Percentiles rank a stretch among this genome's conserved stretches.
These are phyloP conservation scores for Dentipellis fragilis DNA, from an alignment of 768 basidiomycete species.

Conservation along the genomic window DNA sequence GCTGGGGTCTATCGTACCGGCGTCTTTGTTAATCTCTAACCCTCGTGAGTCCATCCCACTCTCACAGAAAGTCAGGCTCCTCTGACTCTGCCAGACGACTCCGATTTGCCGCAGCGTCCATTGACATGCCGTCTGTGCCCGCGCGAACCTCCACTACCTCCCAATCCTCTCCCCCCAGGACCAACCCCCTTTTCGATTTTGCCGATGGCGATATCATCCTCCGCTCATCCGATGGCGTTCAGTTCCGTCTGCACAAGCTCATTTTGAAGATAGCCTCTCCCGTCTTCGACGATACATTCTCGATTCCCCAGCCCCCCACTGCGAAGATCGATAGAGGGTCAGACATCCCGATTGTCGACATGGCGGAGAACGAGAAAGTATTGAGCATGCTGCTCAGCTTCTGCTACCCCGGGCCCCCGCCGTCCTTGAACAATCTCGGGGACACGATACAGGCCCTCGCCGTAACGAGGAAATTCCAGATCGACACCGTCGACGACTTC, in stretches of 20 bases:
- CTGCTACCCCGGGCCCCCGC: not conserved
- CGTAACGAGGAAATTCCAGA: not conserved
- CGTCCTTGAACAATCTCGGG: not conserved
- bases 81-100: no score
- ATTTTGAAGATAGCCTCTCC: not conserved
- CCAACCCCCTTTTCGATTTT: not conserved
- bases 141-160: no score
- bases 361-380: not conserved
- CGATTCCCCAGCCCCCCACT: not conserved
- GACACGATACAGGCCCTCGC: not conserved
- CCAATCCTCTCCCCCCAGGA: no score
- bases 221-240: not conserved
- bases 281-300: not conserved
- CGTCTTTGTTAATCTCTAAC: no score
- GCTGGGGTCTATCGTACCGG: no score
- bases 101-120: no score
- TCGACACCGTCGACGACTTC: not conserved
- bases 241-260: not conserved
- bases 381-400: not conserved
- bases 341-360: not conserved
- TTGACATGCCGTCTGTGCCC: no score
- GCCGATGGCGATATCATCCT: not conserved
- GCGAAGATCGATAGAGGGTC: not conserved
- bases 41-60: no score
- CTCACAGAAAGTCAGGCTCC: no score